A percentile compares a stretch with the other conserved stretches of the same genome.
Evolutionary conservation across 441 rosid species (phyloP).

Genomic region (Erysimum cheiri): DNA sequence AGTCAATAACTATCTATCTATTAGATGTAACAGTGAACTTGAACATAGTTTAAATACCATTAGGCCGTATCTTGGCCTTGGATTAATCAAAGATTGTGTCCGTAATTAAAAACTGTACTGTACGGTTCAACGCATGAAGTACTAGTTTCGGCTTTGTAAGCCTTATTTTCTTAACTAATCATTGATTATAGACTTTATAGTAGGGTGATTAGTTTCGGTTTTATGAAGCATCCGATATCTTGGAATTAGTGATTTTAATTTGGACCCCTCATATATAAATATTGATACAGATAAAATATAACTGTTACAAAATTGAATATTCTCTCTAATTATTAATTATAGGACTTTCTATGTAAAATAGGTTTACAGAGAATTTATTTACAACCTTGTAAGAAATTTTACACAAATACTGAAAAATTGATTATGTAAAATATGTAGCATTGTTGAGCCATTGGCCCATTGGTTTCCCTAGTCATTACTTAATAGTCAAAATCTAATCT

Average conservation of each 20-base stretch:
- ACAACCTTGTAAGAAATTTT: neutral
- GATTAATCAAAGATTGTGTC: conserved; percentile 45
- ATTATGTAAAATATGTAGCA: neutral
- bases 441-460: conserved; percentile 14
- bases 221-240: conserved; percentile 42
- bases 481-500: neutral
- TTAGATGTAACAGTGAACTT: conserved; percentile 36
- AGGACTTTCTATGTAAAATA: neutral
- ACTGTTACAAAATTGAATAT: neutral
- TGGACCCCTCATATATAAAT: neutral
- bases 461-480: neutral
- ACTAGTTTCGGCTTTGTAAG: conserved; percentile 28
- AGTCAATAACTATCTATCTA: neutral
- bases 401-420: neutral
- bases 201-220: conserved; percentile 40
- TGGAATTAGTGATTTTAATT: conserved; percentile 21
- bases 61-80: conserved; percentile 42
- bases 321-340: neutral
- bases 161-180: conserved; percentile 37
- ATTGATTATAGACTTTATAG: conserved; percentile 28
- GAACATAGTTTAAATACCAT: conserved; percentile 26
- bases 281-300: neutral
- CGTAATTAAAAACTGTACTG: conserved; percentile 25
- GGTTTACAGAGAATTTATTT: neutral
- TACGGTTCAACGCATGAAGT: conserved; percentile 48